Base-by-base conservation (phyloP, 352 stramenopile species). In the Phytopythium litorale region DNA sequence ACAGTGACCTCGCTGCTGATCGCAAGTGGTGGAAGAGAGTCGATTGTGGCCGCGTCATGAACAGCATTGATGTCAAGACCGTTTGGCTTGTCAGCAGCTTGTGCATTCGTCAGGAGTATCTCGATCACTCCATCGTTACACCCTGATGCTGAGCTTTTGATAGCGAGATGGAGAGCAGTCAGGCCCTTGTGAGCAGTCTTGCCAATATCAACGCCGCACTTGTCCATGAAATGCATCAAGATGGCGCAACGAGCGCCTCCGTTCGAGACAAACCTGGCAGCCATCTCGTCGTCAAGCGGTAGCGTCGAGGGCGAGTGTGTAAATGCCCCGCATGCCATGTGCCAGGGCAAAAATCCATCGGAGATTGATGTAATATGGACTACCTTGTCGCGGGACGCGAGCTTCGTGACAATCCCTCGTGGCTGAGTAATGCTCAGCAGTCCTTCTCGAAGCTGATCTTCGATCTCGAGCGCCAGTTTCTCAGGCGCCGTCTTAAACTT, bases 251-350 rank as follows among this genome's bases (percentile, higher is more conserved):
- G 79, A 9, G 61, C 70, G 15, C 52, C 43, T 4, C 71, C 80
- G 40, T 90, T 92, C 0, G 46, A 38, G 32, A 65, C 38, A 48
- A 90, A 76, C 9, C 48, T 60, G 2, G 56, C 38, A 21, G 71
- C 54, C 73, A 88, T 84, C 13, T 72, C 71, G 58, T 89, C 73
- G 12, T 84, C 68, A 0, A 89, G 73, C 49, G 70, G 84, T 28
- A 89, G 45, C 0, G 59, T 75, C 4, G 62, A 25, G 1, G 65
- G 69, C 0, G 81, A 65, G 16, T 87, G 67, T 8, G 66, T 62
- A 62, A 71, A 75, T 0, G 69, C 84, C 19, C 84, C 84, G 58
- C 84, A 91, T 0, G 82, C 63, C 56, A 91, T 79, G 38, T 91
- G 80, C 67, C 77, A 87, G 6, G 84, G 80, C 19, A 87, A 52